These are phyloP conservation scores for Candida mesenterica DNA, from an alignment of 1,139 yeast genomes.

Conservation along the genomic window DNA sequence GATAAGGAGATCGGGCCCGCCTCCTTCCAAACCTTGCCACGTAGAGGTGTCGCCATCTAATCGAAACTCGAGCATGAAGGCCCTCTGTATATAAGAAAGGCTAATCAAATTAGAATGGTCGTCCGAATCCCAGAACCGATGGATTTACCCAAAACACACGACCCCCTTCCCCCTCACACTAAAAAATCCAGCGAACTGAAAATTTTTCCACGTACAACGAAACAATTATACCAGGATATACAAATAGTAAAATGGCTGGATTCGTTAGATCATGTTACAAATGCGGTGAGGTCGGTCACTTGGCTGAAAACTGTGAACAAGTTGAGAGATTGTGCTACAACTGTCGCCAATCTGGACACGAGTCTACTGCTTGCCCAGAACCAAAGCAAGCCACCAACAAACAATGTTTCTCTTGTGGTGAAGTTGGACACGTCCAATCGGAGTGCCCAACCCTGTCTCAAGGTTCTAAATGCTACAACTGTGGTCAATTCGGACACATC, in stretches of 20 bases:
- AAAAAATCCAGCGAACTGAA: slow-evolving; percentile 5
- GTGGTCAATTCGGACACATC: slow-evolving; percentile 81
- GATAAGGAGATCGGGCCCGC: too few species aligned
- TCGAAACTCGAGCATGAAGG: too few species aligned
- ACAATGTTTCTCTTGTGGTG: slow-evolving; percentile 88
- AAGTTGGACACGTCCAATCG: slow-evolving; percentile 66
- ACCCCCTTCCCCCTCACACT: background rate
- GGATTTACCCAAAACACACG: too few species aligned
- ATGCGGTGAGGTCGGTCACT: slow-evolving; percentile 91
- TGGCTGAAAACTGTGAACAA: slow-evolving; percentile 84
- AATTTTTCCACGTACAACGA: slow-evolving; percentile 12
- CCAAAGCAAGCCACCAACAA: slow-evolving; percentile 81
- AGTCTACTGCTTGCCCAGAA: slow-evolving; percentile 81
- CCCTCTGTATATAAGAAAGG: too few species aligned
- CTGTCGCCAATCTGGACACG: slow-evolving; percentile 90
- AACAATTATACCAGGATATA: background rate
- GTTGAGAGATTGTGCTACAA: slow-evolving; percentile 87
- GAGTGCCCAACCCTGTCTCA: slow-evolving; percentile 59
- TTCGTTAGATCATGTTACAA: slow-evolving; percentile 87
- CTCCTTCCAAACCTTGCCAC: too few species aligned
- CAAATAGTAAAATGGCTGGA: slow-evolving; percentile 44
- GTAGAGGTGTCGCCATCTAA: too few species aligned
- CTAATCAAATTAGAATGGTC: too few species aligned
- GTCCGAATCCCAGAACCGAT: too few species aligned
- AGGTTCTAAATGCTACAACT: slow-evolving; percentile 51